Base-by-base conservation (phyloP, 345 rosid species). In the Melaleuca alternifolia region DNA sequence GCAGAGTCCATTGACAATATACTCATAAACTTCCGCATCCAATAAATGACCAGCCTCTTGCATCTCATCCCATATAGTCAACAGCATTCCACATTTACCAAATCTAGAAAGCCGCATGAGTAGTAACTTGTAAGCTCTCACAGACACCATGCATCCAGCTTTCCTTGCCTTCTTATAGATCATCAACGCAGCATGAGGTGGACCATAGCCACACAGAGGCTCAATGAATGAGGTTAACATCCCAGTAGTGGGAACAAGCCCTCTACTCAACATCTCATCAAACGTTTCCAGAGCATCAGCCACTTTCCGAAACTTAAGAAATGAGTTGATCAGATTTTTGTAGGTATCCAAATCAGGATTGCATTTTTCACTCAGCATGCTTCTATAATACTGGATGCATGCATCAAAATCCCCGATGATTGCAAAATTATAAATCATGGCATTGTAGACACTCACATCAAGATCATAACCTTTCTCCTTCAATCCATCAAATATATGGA, bases 41-140 rank as follows among this genome's bases (percentile, higher is more conserved):
- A 93, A 91, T 84, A 90, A 41, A 87, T 92, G 93, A 54, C 98
- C 99, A 85, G 91, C 90, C 88, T 92, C 95, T 89, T 95, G 96
- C 98, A 95, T 95, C 89, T 97, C 96, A 5, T 97, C 88, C 98
- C 99, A 96, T 79, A 95, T n/a, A 23, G 89, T 94, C 82, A 95
- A 89, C 92, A 97, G 54, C 94, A 94, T 93, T 85, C 99, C 98
- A 83, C 97, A 95, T 92, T 97, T 97, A 50, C 99, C 98, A 90
- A 96, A 97, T 88, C 93, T 93, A 44, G 98, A 95, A 76, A 97
- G 90, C 88, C 98, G 92, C 93, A 90, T 94, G 84, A 96, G 92
- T 90, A 97, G 89, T 82, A 94, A 87, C 93, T 97, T 97, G 89
- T 94, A 97, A 33, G 96, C 95, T 37, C 88, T 93, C 7, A 90